Evolutionary conservation across 352 stramenopile species (phyloP).

Genomic region (Thalassiosira hispida): DNA sequence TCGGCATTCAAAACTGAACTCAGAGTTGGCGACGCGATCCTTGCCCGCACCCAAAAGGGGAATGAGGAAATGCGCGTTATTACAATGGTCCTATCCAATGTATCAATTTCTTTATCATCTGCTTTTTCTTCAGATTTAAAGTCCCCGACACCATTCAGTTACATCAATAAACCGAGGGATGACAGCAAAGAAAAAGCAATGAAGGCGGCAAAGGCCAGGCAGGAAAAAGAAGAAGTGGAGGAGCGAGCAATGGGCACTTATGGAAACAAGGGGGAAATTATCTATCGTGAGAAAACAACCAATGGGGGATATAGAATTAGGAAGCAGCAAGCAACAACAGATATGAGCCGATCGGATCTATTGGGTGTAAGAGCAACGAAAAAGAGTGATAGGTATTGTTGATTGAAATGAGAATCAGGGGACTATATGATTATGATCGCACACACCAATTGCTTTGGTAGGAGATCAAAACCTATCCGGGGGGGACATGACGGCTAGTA

Average conservation of each 20-base stretch:
- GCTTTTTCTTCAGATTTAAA: slow-evolving; percentile 67
- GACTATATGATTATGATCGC: neutral
- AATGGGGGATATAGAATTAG: slow-evolving; percentile 76
- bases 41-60: slow-evolving; percentile 41
- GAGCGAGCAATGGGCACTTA: slow-evolving; percentile 70
- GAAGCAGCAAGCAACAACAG: slow-evolving; percentile 42
- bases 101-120: slow-evolving; percentile 69
- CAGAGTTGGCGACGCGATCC: slow-evolving; percentile 69
- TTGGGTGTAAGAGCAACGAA: slow-evolving; percentile 74
- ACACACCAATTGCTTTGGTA: neutral
- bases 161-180: slow-evolving; percentile 73
- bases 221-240: slow-evolving; percentile 55
- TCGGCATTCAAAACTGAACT: slow-evolving; percentile 72
- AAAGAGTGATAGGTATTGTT: slow-evolving; percentile 82
- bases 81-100: slow-evolving; percentile 76
- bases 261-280: slow-evolving; percentile 60
- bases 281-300: slow-evolving; percentile 81
- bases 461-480: too few relatives aligned
- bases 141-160: slow-evolving; percentile 60
- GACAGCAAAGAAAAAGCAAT: slow-evolving; percentile 46
- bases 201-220: slow-evolving; percentile 42
- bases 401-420: neutral
- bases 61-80: slow-evolving; percentile 74
- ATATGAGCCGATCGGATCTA: slow-evolving; percentile 68
- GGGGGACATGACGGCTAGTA: too few relatives aligned